phyloP scores from a whole-genome alignment of 1,284 basidiomycete species.

The Austroboletus niveus region DNA sequence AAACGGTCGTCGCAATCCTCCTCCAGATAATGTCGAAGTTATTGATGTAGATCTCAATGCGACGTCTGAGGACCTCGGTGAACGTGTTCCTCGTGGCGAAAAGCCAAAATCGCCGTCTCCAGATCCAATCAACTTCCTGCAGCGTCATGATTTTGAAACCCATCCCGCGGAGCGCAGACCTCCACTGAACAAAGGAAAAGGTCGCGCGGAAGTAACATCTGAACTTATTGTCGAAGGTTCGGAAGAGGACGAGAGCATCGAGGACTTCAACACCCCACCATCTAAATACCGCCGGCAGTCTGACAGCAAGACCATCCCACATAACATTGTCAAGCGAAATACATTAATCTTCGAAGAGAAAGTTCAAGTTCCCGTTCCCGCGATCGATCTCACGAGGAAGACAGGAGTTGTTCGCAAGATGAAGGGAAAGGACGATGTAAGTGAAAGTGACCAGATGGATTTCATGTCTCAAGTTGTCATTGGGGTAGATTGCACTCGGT shows the following conservation, averaged over 20 bases:
- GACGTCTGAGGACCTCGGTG: slow-evolving; percentile 25
- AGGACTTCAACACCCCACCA: slow-evolving; percentile 16
- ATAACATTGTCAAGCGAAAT: slow-evolving; percentile 11
- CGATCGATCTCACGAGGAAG: slow-evolving; percentile 10
- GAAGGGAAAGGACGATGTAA: slow-evolving; percentile 28
- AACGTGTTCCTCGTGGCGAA: slow-evolving; percentile 10
- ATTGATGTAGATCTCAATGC: slow-evolving; percentile 13
- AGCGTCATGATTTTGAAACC: slow-evolving; percentile 24
- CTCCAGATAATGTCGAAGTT: slow-evolving; percentile 17
- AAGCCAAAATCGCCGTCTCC: slow-evolving; percentile 20
- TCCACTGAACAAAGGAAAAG: slow-evolving; percentile 25
- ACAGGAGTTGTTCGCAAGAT: slow-evolving; percentile 12
- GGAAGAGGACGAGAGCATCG: slow-evolving; percentile 25
- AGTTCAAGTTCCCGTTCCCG: background rate
- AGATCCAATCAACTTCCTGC: slow-evolving; percentile 15
- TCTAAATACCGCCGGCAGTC: background rate
- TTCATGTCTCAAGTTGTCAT: slow-evolving; percentile 3
- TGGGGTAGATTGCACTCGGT: slow-evolving; percentile 5
- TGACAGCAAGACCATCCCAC: slow-evolving; percentile 19
- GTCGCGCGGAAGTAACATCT: slow-evolving; percentile 8
- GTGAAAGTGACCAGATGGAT: slow-evolving; percentile 2
- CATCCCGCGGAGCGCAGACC: slow-evolving; percentile 10
- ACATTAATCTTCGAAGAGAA: background rate
- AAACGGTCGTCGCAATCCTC: background rate
- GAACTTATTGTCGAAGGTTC: slow-evolving; percentile 15